Base-by-base conservation (phyloP, 257 asterid genomes). In the Agastache rugosa region DNA sequence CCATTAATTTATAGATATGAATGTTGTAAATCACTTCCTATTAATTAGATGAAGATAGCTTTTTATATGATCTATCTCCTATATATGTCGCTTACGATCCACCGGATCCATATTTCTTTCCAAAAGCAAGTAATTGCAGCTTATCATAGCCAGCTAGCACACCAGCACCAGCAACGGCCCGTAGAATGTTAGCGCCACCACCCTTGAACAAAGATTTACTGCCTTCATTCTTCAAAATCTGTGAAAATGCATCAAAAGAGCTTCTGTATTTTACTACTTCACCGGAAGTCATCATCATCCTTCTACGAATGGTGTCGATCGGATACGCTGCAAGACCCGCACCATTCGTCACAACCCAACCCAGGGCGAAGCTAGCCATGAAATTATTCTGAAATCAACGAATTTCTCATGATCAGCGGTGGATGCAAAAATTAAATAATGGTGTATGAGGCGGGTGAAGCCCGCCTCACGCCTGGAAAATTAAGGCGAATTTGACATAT, bases 121-220 rank as follows among this genome's bases (percentile, higher is more conserved):
- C 83, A 6, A 79, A 62, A 59, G 61, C 82, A 8, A 78, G 45
- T 54, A 78, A 73, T 75, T 78, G 82, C 45, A 78, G 76, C 67
- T 79, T 75, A 51, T 79, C 83, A 29, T 79, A 79, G 10, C 84
- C 84, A 3, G 75, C 81, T 8, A 80, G 81, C 72, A 80, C 84
- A 75, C 84, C 84, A n/a, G 84, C 84, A 63, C 80, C 83, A 0
- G 83, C 83, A 2, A 79, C 23, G 17, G 83, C 83, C 53, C 83
- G 56, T 10, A 79, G 77, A 71, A 79, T 71, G 74, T 79, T 79
- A 3, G 77, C 80, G 17, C 83, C 83, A 0, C 75, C 80, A 5
- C 83, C 83, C 75, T 79, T 79, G 14, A 75, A 79, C 8, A 75
- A 78, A 42, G 78, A 75, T 41, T 75, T 75, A 29, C 72, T 54